Evolutionary conservation across 768 basidiomycete genomes (phyloP).

Genomic region (Leccinum broughii): DNA sequence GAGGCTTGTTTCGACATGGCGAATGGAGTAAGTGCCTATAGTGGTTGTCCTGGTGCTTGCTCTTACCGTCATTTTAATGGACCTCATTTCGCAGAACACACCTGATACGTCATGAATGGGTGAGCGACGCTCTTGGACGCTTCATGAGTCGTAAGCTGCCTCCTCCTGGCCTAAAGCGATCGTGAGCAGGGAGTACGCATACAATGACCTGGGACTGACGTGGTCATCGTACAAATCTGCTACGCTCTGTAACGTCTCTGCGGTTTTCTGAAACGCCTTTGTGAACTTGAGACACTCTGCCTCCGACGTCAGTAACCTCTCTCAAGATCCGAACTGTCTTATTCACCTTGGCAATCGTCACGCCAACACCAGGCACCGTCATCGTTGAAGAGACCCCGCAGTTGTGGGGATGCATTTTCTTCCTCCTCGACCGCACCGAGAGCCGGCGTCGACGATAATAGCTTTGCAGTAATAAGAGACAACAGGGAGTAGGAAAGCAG

Average conservation of each 20-base stretch:
- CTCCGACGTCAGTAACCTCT: neutral
- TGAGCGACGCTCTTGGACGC: slow-evolving; percentile 74
- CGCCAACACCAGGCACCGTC: slow-evolving; percentile 89
- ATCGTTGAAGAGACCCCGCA: slow-evolving; percentile 62
- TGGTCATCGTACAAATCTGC: slow-evolving; percentile 70
- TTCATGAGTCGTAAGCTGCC: slow-evolving; percentile 74
- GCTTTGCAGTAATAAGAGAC: slow-evolving; percentile 72
- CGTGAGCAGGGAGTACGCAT: slow-evolving; percentile 8
- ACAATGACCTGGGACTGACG: slow-evolving; percentile 41
- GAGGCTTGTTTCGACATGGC: slow-evolving; percentile 71
- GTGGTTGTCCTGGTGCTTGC: no score
- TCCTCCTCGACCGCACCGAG: slow-evolving; percentile 53
- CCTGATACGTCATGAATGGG: slow-evolving; percentile 70
- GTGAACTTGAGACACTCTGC: slow-evolving; percentile 72
- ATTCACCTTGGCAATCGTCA: slow-evolving; percentile 56
- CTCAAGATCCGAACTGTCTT: neutral
- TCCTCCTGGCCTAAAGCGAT: slow-evolving; percentile 60
- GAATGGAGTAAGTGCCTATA: no score
- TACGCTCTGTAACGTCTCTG: slow-evolving; percentile 70
- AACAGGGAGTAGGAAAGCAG: slow-evolving; percentile 71
- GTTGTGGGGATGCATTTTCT: slow-evolving; percentile 36
- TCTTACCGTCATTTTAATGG: neutral
- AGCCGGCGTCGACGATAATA: slow-evolving; percentile 49
- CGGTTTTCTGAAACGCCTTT: slow-evolving; percentile 74
- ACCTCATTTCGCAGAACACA: slow-evolving; percentile 24